Conservation (phyloP, 345 rosid genomes). For the Camelina hispida region DNA sequence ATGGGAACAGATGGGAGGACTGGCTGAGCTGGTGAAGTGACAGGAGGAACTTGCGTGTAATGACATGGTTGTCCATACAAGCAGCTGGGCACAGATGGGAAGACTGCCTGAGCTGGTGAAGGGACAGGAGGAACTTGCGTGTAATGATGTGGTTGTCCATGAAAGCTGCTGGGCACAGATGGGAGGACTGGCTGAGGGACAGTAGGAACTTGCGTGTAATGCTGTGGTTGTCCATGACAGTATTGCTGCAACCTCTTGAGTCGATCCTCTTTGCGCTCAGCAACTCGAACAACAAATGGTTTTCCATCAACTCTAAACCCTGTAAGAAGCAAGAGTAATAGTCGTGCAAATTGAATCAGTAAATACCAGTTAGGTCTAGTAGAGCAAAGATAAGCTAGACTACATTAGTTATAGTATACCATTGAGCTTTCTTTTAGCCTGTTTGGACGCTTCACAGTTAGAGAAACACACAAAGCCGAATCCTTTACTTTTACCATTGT, state of each 20-base stretch:
- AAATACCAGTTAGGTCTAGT: conserved; percentile 6
- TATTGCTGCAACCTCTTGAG: conserved; percentile 45
- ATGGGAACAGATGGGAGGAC: conserved; percentile 9
- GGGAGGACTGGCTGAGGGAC: conserved; percentile 26
- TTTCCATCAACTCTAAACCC: conserved; percentile 55
- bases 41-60: conserved; percentile 34
- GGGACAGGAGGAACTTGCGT: conserved; percentile 35
- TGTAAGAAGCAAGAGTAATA: conserved; percentile 23
- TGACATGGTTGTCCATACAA: conserved; percentile 3
- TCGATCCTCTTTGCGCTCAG: conserved; percentile 61
- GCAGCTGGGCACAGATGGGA: conserved; percentile 1
- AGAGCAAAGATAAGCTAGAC: conserved; percentile 12
- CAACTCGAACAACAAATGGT: conserved; percentile 61
- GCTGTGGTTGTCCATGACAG: neutral
- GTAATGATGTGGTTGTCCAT: conserved; percentile 3
- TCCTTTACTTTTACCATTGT: conserved; percentile 61
- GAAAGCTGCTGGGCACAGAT: conserved; percentile 17
- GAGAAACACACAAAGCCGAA: conserved; percentile 85
- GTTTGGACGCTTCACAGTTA: conserved; percentile 60
- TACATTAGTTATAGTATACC: conserved; percentile 47
- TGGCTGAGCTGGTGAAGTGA: conserved; percentile 32
- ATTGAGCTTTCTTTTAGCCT: conserved; percentile 54
- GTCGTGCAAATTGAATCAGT: conserved; percentile 19
- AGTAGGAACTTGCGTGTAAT: conserved; percentile 33
- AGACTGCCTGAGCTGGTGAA: conserved; percentile 30